phyloP scores from a whole-genome alignment of 139 green algal species.

The Pleodorina starrii region DNA sequence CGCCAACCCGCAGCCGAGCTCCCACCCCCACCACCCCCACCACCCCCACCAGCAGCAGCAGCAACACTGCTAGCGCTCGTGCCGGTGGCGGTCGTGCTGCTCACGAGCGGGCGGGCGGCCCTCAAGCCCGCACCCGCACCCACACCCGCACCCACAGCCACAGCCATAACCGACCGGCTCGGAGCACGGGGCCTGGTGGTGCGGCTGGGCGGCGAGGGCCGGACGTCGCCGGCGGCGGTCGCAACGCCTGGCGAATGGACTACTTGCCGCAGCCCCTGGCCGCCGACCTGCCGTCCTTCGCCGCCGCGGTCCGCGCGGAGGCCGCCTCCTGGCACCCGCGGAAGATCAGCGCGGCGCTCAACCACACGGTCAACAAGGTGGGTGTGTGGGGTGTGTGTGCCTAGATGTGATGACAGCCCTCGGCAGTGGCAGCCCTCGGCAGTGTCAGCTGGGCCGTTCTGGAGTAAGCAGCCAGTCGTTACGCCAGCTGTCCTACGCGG shows the following conservation, averaged over 20 bases:
- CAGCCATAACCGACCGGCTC: background rate
- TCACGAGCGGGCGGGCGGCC: background rate
- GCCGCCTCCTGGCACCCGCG: background rate
- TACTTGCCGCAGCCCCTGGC: background rate
- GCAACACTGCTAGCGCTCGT: no score
- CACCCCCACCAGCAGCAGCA: no score
- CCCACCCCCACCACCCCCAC: no score
- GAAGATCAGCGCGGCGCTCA: background rate
- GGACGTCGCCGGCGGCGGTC: no score
- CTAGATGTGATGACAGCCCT: no score
- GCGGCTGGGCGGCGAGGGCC: background rate
- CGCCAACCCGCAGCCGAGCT: background rate
- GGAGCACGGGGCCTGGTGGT: background rate
- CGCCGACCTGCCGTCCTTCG: background rate
- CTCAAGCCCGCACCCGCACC: background rate
- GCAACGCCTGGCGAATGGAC: background rate
- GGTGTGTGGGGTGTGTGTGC: background rate
- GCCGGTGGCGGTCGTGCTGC: background rate
- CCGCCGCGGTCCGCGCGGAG: background rate
- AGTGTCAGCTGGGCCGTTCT: no score
- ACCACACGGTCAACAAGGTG: background rate
- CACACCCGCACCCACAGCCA: background rate
- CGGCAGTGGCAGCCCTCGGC: no score
- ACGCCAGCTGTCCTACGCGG: no score
- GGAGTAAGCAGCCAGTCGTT: no score